A percentile compares a stretch with the other conserved stretches of the same genome.
These are phyloP conservation scores for Podospora tetraspora DNA, from an alignment of 495 filamentous ascomycete genomes.

Conservation along the genomic window DNA sequence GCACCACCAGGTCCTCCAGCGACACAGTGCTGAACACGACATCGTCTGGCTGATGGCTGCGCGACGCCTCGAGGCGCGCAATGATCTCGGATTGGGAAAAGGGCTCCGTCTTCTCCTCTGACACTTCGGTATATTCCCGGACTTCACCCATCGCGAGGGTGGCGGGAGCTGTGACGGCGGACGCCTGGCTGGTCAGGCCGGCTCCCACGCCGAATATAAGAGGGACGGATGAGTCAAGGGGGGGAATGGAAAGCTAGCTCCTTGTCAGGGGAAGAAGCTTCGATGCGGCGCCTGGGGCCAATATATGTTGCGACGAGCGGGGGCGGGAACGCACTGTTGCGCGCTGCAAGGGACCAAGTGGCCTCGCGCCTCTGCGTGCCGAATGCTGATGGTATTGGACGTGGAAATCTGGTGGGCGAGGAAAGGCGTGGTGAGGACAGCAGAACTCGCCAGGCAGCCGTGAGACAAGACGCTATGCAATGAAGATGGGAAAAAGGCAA, in stretches of 20 bases:
- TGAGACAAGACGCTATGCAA: background rate
- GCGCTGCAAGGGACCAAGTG: conserved; percentile 10
- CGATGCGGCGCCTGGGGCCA: background rate
- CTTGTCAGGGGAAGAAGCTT: background rate
- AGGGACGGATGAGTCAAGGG: background rate
- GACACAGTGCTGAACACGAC: conserved; percentile 33
- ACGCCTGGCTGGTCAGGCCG: background rate
- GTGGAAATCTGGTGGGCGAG: conserved; percentile 18
- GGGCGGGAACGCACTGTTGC: background rate
- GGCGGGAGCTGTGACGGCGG: background rate
- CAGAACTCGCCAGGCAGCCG: conserved; percentile 8
- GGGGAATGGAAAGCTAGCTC: background rate
- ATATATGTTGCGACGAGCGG: conserved; percentile 1
- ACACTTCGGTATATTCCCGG: conserved; percentile 28
- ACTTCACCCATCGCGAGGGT: conserved; percentile 35
- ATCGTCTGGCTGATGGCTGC: conserved; percentile 32
- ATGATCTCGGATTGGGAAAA: conserved; percentile 47
- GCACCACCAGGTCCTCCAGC: conserved; percentile 41
- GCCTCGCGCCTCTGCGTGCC: background rate
- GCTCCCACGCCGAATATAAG: background rate
- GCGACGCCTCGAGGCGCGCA: conserved; percentile 25
- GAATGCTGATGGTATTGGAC: background rate
- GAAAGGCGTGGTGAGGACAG: conserved; percentile 8
- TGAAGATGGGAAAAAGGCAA: conserved; percentile 4
- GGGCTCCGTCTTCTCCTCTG: conserved; percentile 48